phyloP scores from a whole-genome alignment of 352 stramenopile genomes.

The Elongisporangium prolatum region DNA sequence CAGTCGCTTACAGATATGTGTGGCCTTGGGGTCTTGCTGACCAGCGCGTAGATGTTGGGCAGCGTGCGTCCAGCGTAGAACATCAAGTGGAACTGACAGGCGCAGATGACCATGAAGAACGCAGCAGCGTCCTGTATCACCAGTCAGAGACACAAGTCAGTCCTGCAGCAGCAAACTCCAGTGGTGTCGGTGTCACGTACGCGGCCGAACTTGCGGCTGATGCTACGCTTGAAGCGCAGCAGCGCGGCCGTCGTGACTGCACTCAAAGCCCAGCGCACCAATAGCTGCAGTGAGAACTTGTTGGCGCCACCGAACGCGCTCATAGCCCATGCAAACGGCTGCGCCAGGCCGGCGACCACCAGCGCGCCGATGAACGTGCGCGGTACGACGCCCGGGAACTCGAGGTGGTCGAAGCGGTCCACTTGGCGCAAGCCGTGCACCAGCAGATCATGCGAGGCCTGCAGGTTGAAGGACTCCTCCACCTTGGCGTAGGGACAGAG shows the following conservation, averaged over 20 bases:
- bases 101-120: conserved; percentile 87
- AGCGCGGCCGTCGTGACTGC: conserved; percentile 54
- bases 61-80: conserved; percentile 97
- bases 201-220: conserved; percentile 48
- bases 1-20: too few relatives aligned
- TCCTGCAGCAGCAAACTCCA: neutral
- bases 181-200: conserved; percentile 14
- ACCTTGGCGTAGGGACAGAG: conserved; percentile 87
- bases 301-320: conserved; percentile 13
- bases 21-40: conserved; percentile 11
- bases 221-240: conserved; percentile 52
- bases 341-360: conserved; percentile 39
- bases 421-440: conserved; percentile 49
- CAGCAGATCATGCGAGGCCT: conserved; percentile 97
- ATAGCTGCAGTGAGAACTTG: conserved; percentile 55
- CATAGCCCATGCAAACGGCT: conserved; percentile 33
- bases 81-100: conserved; percentile 95
- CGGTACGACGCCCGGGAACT: conserved; percentile 97
- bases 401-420: conserved; percentile 93
- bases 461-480: conserved; percentile 98
- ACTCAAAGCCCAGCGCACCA: conserved; percentile 55
- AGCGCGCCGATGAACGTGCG: conserved; percentile 94
- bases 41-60: conserved; percentile 96
- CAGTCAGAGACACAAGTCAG: neutral
- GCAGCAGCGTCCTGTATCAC: conserved; percentile 28